Conservation (phyloP, 768 basidiomycete genomes). For the Auriculariales sp. region DNA sequence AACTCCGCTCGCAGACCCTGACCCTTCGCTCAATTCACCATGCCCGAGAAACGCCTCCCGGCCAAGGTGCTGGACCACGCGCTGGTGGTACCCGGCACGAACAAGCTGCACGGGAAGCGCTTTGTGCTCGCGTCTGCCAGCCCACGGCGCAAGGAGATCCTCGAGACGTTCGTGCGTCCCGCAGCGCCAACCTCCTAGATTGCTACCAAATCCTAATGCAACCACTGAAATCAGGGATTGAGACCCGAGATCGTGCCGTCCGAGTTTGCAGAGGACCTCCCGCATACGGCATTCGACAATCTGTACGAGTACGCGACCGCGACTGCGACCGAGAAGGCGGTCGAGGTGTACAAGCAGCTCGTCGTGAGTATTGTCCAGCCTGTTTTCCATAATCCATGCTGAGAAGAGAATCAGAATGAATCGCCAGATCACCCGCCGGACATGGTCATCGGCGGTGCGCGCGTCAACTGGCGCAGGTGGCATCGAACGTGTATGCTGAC, state of each 20-base stretch:
- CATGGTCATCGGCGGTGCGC: conserved; percentile 60
- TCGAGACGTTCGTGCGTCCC: conserved; percentile 57
- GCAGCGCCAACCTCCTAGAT: too few relatives aligned
- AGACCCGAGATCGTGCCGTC: conserved; percentile 60
- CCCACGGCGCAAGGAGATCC: conserved; percentile 72
- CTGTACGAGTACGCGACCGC: conserved; percentile 62
- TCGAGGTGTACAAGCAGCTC: conserved; percentile 79
- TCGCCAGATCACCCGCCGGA: conserved; percentile 60
- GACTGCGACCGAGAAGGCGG: conserved; percentile 65
- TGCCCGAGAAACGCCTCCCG: background rate
- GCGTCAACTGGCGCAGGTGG: background rate
- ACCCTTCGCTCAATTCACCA: background rate
- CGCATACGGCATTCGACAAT: conserved; percentile 50
- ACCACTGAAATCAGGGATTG: conserved; percentile 30
- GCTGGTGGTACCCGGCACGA: conserved; percentile 16
- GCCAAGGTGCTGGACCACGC: background rate
- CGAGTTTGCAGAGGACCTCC: conserved; percentile 67
- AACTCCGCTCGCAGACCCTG: too few relatives aligned
- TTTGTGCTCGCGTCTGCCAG: conserved; percentile 80
- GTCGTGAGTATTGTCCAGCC: conserved; percentile 28
- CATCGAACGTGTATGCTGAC: background rate
- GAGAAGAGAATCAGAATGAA: conserved; percentile 30
- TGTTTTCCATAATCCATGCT: background rate
- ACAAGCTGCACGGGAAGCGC: conserved; percentile 60
- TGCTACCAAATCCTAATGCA: background rate